Evolutionary conservation across 2,329 filamentous ascomycete genomes (phyloP).

Genomic region (Diaporthe nobilis): DNA sequence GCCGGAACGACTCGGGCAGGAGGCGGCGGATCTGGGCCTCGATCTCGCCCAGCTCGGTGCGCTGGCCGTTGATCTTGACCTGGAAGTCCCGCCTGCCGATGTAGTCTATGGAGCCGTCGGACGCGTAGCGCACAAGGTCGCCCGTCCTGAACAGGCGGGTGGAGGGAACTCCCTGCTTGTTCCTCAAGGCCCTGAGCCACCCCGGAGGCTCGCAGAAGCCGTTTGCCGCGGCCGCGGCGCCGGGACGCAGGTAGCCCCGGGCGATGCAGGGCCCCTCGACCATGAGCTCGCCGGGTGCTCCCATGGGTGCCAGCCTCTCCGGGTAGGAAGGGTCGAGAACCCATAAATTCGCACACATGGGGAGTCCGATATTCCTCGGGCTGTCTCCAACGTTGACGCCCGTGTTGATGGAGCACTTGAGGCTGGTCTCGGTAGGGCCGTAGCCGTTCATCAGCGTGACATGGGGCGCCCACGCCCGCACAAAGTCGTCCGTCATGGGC

Average conservation of each 20-base stretch:
- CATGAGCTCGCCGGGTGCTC: background rate
- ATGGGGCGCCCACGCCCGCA: background rate
- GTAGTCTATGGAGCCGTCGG: slow-evolving; percentile 49
- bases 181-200: background rate
- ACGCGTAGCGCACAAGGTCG: slow-evolving; percentile 50
- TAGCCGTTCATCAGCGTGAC: background rate
- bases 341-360: background rate
- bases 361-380: background rate
- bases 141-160: slow-evolving; percentile 54
- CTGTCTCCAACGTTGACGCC: background rate
- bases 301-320: background rate
- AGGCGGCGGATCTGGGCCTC: slow-evolving; percentile 45
- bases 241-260: background rate
- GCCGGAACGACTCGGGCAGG: background rate
- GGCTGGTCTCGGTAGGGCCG: background rate
- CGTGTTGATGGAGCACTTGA: background rate
- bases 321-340: background rate
- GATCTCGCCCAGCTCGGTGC: slow-evolving; percentile 61
- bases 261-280: background rate
- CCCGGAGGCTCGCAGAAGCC: background rate
- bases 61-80: slow-evolving; percentile 64
- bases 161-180: slow-evolving; percentile 36
- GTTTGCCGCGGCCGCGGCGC: background rate
- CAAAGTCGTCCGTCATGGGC: background rate
- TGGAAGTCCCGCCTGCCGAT: slow-evolving; percentile 63